Evolutionary conservation across 129 eudicot species (phyloP).

Genomic region (Artemisia argyi): DNA sequence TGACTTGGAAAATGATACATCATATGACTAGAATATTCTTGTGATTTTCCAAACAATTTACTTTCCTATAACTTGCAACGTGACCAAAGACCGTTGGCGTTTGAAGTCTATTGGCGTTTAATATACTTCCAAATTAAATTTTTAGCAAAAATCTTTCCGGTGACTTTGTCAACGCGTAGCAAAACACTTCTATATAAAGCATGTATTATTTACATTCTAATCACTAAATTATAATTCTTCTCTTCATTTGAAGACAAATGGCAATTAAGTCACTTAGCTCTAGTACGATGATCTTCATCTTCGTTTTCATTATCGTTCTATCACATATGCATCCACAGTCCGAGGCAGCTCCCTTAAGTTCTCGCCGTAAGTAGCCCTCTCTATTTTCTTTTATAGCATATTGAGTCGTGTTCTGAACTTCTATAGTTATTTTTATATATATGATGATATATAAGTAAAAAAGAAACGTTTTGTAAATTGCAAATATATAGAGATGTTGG

Average conservation of each 20-base stretch:
- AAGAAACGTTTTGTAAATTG: too few species aligned
- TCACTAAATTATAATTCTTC: too few species aligned
- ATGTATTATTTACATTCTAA: neutral
- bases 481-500: too few species aligned
- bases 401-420: too few species aligned
- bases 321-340: conserved; percentile 21
- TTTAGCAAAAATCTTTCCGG: neutral
- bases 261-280: conserved; percentile 3
- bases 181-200: conserved; percentile 11
- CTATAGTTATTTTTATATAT: neutral
- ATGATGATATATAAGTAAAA: too few species aligned
- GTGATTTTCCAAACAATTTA: neutral
- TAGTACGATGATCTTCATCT: neutral
- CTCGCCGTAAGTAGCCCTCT: conserved; percentile 15
- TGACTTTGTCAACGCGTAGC: neutral
- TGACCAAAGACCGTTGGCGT: too few species aligned
- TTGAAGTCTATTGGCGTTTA: too few species aligned
- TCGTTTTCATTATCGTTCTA: conserved; percentile 23
- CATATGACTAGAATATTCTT: neutral
- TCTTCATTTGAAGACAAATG: neutral
- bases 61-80: neutral
- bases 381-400: neutral
- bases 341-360: conserved; percentile 20
- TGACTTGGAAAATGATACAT: too few species aligned
- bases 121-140: neutral